Conservation (phyloP, 1,284 basidiomycete species). For the Apiotrichum montevideense region DNA sequence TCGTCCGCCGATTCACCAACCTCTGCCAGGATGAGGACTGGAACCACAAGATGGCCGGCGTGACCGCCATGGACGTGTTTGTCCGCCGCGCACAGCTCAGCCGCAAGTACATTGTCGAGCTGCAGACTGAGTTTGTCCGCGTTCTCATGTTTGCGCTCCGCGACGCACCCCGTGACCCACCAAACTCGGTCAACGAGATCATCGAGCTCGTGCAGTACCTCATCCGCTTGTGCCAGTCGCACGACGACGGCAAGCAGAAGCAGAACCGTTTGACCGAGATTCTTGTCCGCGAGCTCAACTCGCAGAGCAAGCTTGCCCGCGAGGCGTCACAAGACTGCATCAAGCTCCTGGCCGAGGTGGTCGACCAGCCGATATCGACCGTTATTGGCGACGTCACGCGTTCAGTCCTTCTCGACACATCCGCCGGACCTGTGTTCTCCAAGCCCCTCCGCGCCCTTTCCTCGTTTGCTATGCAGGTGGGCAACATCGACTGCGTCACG, state of each 20-base stretch:
- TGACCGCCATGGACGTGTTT: constrained; percentile 73
- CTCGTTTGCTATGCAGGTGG: constrained; percentile 93
- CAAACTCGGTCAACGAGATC: constrained; percentile 73
- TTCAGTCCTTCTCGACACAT: constrained; percentile 67
- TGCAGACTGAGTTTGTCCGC: constrained; percentile 84
- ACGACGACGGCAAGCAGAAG: constrained; percentile 42
- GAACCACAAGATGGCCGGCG: constrained; percentile 80
- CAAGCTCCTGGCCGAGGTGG: constrained; percentile 68
- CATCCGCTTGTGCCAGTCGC: constrained; percentile 62
- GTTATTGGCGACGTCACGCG: constrained; percentile 72
- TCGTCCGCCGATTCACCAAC: constrained; percentile 71
- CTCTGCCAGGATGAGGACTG: constrained; percentile 85
- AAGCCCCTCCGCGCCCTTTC: constrained; percentile 96
- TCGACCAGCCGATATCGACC: constrained; percentile 66
- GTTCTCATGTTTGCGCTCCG: constrained; percentile 91
- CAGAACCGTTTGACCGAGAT: constrained; percentile 64
- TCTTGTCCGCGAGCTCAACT: constrained; percentile 84
- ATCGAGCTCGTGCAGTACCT: constrained; percentile 71
- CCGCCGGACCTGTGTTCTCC: constrained; percentile 69
- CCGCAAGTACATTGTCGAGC: constrained; percentile 75
- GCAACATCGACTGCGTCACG: constrained; percentile 94
- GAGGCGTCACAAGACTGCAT: constrained; percentile 79
- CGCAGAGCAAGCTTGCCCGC: constrained; percentile 78
- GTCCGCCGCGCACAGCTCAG: constrained; percentile 65
- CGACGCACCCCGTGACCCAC: constrained; percentile 87